Conservation (phyloP, 441 rosid genomes). For the Sinapis alba region DNA sequence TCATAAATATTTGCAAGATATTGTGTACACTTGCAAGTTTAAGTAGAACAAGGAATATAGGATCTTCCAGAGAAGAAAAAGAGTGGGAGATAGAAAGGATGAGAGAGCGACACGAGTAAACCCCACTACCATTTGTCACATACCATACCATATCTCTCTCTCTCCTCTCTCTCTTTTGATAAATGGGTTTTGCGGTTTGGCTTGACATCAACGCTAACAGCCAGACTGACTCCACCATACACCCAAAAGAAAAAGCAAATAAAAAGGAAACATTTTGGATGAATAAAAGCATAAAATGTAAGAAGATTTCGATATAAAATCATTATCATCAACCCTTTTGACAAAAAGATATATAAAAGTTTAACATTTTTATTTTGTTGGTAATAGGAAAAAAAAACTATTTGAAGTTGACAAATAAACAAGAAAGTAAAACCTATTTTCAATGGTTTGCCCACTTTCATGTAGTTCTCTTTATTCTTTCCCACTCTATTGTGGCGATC, state of each 20-base stretch:
- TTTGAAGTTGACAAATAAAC: slow-evolving; percentile 16
- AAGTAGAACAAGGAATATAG: slow-evolving; percentile 14
- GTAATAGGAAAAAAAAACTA: not conserved
- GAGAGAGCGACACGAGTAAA: slow-evolving; percentile 75
- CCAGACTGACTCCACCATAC: slow-evolving; percentile 59
- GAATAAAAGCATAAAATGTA: slow-evolving; percentile 10
- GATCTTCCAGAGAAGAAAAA: slow-evolving; percentile 19
- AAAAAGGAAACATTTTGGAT: slow-evolving; percentile 1
- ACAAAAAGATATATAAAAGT: not conserved
- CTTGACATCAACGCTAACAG: slow-evolving; percentile 94
- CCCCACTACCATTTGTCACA: slow-evolving; percentile 61
- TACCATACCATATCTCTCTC: slow-evolving; percentile 21
- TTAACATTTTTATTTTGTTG: not conserved
- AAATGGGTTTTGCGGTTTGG: slow-evolving; percentile 58
- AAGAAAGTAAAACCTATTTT: slow-evolving; percentile 41
- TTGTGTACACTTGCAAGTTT: not conserved
- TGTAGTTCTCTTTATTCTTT: slow-evolving; percentile 14
- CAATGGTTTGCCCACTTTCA: slow-evolving; percentile 46
- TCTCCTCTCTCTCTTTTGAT: not conserved
- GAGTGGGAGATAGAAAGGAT: slow-evolving; percentile 45
- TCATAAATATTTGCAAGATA: not conserved
- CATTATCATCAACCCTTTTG: slow-evolving; percentile 50
- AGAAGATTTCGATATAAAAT: slow-evolving; percentile 20
- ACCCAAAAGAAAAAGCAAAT: slow-evolving; percentile 34
- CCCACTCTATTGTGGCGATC: slow-evolving; percentile 3